Conservation (phyloP, 164 flowering plant genomes). For the Akebia trifoliata region DNA sequence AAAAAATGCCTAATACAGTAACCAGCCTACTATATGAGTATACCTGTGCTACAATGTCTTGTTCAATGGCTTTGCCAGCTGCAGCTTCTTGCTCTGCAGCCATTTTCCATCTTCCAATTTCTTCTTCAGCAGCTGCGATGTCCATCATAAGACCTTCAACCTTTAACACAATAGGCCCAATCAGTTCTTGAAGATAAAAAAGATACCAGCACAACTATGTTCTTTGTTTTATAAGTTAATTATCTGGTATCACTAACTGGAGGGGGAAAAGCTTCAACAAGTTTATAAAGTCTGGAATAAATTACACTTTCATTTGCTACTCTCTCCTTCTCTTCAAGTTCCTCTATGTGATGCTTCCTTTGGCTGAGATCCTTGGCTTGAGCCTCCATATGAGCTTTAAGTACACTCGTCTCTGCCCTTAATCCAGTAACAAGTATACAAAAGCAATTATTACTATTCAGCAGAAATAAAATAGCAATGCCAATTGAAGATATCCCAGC, state of each 20-base stretch:
- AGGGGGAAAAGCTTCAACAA: neutral
- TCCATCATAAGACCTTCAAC: constrained; percentile 99
- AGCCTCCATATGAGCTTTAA: constrained; percentile 65
- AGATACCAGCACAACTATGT: too few species aligned
- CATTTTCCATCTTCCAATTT: constrained; percentile 87
- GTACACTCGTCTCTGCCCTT: constrained; percentile 82
- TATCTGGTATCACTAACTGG: neutral
- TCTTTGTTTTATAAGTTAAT: neutral
- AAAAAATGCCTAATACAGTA: neutral
- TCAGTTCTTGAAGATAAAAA: neutral
- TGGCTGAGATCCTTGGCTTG: constrained; percentile 74
- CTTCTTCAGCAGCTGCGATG: constrained; percentile 95
- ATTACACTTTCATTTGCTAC: constrained; percentile 81
- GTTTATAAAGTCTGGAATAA: neutral
- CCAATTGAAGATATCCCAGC: neutral
- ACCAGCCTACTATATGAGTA: neutral
- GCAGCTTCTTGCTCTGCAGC: constrained; percentile 98
- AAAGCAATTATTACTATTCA: constrained; percentile 7
- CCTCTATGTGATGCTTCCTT: constrained; percentile 58
- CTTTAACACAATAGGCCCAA: constrained; percentile 27
- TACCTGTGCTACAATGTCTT: constrained; percentile 74
- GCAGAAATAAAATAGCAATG: neutral
- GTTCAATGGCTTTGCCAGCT: constrained; percentile 87
- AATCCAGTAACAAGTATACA: constrained; percentile 31
- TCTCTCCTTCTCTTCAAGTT: constrained; percentile 89